Conservation (phyloP, 352 stramenopile genomes). For the Blastocystis sp. region DNA sequence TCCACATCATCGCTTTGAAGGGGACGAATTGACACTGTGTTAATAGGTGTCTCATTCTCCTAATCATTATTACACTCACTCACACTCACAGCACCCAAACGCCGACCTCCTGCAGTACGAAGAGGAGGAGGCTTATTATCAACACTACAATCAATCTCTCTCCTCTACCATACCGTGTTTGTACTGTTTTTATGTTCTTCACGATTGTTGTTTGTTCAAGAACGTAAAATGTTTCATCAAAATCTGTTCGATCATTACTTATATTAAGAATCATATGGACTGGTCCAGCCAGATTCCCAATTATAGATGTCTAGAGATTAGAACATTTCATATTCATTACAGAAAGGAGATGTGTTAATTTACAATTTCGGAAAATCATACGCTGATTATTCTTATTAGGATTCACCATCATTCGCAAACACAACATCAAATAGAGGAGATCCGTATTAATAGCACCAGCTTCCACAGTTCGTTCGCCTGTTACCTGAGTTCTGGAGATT, state of each 20-base stretch:
- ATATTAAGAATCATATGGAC: constrained; percentile 61
- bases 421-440: constrained; percentile 43
- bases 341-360: constrained; percentile 30
- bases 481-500: constrained; percentile 74
- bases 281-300: constrained; percentile 1
- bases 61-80: neutral
- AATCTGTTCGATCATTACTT: constrained; percentile 27
- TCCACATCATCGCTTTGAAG: neutral
- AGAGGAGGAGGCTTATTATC: constrained; percentile 24
- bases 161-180: neutral
- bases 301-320: constrained; percentile 28
- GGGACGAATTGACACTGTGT: neutral
- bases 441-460: constrained; percentile 39
- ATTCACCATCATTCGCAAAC: constrained; percentile 28
- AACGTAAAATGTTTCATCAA: constrained; percentile 49
- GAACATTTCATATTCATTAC: neutral
- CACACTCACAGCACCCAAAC: neutral
- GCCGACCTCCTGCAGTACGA: constrained; percentile 25
- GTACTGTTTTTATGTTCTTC: constrained; percentile 36
- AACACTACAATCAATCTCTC: neutral
- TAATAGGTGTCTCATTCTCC: neutral
- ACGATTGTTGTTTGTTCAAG: constrained; percentile 43
- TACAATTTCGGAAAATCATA: constrained; percentile 46
- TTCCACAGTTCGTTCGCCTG: constrained; percentile 8
- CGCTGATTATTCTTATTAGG: constrained; percentile 25